Evolutionary conservation across 306 rosid species (phyloP), one percentile per base, ranked within the genome.

Genomic region (Corylus avellana): DNA sequence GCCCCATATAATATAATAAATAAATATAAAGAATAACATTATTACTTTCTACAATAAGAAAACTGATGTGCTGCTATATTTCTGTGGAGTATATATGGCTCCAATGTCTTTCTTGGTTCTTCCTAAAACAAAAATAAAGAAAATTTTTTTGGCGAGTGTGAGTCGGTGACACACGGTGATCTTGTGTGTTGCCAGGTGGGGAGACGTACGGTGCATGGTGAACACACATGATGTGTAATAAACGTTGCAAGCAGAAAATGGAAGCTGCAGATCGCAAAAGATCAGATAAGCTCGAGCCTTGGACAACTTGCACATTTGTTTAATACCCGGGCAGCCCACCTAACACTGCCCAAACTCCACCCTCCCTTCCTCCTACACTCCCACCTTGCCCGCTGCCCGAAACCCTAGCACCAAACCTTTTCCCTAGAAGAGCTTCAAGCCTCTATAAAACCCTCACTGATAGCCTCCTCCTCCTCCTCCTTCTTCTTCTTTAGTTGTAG

Each of bases 341-440:
- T 29, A 53, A 1, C 49, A 1, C 82, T 74, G 77, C 72, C 73
- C 68, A 51, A 25, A 11, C 53, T 11, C 67, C 77, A 42, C 7
- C 46, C 46, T 42, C 7, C 8, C 46, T 47, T 72, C 55, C 53
- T 49, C 71, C 10, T 42, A 22, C 6, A 47, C 74, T 56, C 61
- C 61, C 75, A n/a, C 44, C 42, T 77, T 42, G 63, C 79, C 84
- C 80, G 85, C 42, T 84, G 87, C 83, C 90, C 88, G 71, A 76
- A 79, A 79, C 61, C 87, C 58, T 22, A 49, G 66, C 79, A 8
- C 57, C 73, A 4, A 53, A 58, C 27, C 9, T 35, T 73, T 35
- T 80, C 82, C 88, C 91, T 84, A 79, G 61, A 14, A 62, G n/a
- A 25, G 37, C 37, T 63, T 84, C 0, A 8, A 66, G 27, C 32